phyloP scores from a whole-genome alignment of 257 asterid genomes.

The Leptodermis oblonga region DNA sequence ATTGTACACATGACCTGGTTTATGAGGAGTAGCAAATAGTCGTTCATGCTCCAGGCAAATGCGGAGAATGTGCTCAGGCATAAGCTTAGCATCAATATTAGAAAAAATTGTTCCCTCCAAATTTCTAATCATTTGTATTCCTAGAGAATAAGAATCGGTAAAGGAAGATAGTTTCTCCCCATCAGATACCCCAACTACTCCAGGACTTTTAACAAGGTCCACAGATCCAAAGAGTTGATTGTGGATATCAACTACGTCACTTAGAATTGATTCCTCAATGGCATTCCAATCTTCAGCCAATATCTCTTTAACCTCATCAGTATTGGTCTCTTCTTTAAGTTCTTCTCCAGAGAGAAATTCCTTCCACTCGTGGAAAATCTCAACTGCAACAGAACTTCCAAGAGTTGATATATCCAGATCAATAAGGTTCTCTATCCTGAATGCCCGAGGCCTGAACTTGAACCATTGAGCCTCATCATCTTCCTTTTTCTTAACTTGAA shows the following conservation, averaged over 20 bases:
- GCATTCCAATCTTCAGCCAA: conserved; percentile 59
- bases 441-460: conserved; percentile 72
- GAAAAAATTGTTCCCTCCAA: conserved; percentile 58
- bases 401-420: conserved; percentile 67
- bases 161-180: conserved; percentile 56
- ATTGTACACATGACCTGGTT: conserved; percentile 48
- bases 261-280: conserved; percentile 50
- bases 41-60: conserved; percentile 78
- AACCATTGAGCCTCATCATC: conserved; percentile 47
- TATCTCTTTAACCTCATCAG: conserved; percentile 39
- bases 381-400: conserved; percentile 45
- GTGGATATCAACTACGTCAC: conserved; percentile 61
- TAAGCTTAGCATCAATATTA: conserved; percentile 63
- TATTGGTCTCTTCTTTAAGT: conserved; percentile 44
- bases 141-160: conserved; percentile 57
- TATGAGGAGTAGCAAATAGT: conserved; percentile 35
- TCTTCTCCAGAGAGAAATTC: conserved; percentile 60
- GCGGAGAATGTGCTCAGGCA: conserved; percentile 81
- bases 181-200: conserved; percentile 52
- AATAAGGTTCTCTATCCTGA: conserved; percentile 66
- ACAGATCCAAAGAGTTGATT: conserved; percentile 73
- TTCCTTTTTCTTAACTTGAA: conserved; percentile 43
- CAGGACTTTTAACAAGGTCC: conserved; percentile 61
- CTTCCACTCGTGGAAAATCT: conserved; percentile 69
- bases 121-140: conserved; percentile 48